Evolutionary conservation across 257 asterid species (phyloP).

Genomic region (Buddleja alternifolia): DNA sequence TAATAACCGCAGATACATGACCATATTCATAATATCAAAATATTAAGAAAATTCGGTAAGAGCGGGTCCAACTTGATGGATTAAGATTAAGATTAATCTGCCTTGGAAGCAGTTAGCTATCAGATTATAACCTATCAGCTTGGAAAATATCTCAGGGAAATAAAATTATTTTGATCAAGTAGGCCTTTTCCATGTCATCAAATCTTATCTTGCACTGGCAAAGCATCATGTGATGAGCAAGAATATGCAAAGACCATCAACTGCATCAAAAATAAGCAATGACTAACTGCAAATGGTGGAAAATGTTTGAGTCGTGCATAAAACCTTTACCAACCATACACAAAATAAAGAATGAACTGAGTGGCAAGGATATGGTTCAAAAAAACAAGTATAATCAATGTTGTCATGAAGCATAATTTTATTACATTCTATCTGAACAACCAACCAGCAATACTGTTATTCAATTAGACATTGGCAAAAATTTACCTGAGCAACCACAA

Average conservation of each 20-base stretch:
- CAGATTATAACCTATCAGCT: slow-evolving; percentile 1
- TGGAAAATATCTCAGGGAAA: slow-evolving; percentile 15
- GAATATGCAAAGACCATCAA: slow-evolving; percentile 17
- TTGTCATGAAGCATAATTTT: slow-evolving; percentile 3
- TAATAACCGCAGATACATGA: slow-evolving; percentile 11
- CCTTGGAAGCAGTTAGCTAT: slow-evolving; percentile 12
- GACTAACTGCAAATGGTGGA: neutral
- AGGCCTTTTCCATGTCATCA: neutral
- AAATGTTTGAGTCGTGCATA: neutral
- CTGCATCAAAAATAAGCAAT: slow-evolving; percentile 9
- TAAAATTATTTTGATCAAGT: neutral
- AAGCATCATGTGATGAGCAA: slow-evolving; percentile 6
- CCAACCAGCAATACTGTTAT: slow-evolving; percentile 18
- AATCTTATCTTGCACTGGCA: slow-evolving; percentile 13
- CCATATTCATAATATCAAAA: slow-evolving; percentile 5
- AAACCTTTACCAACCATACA: neutral
- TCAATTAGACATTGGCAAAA: slow-evolving; percentile 16
- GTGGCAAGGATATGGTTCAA: slow-evolving; percentile 9
- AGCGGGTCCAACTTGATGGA: slow-evolving; percentile 5
- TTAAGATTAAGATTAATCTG: slow-evolving; percentile 14
- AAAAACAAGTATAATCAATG: neutral
- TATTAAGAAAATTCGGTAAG: neutral
- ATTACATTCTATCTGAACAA: slow-evolving; percentile 21
- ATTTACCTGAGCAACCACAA: slow-evolving; percentile 91
- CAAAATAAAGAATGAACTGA: slow-evolving; percentile 11